Base-by-base conservation (phyloP, 257 asterid genomes). In the Nicotiana knightiana region DNA sequence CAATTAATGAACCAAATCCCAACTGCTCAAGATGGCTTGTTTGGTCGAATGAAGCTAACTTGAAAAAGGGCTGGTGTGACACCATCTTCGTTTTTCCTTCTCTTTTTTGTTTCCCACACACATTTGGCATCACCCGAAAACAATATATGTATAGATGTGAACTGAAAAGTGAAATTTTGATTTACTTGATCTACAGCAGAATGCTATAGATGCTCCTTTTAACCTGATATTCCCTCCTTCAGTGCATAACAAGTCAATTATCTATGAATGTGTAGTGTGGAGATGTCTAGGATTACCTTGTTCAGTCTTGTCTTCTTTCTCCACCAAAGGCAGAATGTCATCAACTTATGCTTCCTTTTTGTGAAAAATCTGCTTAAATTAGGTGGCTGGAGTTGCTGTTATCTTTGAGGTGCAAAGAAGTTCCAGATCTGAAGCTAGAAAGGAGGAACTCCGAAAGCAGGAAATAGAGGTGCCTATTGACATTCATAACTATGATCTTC, bases 351-450 rank as follows among this genome's bases (percentile, higher is more conserved):
- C 32, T 10, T 43, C 51, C 2, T 43, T 43, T 59, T 46, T 24
- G 82, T 59, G 64, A 62, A 43, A 43, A 43, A 43, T 81, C 39
- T 80, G 51, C 28, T 85, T 57, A 61, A 39, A 75, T 81, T 79
- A 94, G 98, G 98, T 94, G 39, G 98, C 93, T 4, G 97, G 95
- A 71, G 89, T 4, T 76, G 95, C 91, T 76, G 90, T 94, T 58
- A 85, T 90, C 65, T 90, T 90, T 80, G 98, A 94, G 90, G 95
- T 91, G 86, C 97, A 94, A 91, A 89, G 97, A 85, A 92, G 85
- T 85, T 84, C 98, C 80, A 89, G 90, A 87, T 86, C 98, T 79
- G 98, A 94, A 90, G 97, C 98, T 86, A 89, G 92, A 88, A 94
- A 94, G 89, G 98, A 94, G 92, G 97, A 85, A 80, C 64, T 80